Evolutionary conservation across 345 rosid species (phyloP).

Genomic region (Eucalyptus pauciflora): DNA sequence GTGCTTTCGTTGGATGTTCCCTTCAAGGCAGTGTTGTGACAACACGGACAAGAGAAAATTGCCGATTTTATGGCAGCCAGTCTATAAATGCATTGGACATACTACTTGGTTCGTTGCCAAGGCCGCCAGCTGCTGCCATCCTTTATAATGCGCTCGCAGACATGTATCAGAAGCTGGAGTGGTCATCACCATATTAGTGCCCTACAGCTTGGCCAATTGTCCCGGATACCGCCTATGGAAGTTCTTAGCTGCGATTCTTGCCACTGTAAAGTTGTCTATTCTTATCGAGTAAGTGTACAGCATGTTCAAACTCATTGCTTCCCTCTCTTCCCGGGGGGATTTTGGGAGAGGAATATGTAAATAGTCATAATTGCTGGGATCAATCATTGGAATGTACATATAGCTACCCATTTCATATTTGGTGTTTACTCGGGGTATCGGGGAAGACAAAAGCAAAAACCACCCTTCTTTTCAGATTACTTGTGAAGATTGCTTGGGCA

Average conservation of each 20-base stretch:
- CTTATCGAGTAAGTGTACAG: conserved; percentile 3
- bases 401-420: neutral
- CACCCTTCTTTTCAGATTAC: neutral
- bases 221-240: neutral
- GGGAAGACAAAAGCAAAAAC: neutral
- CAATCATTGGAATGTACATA: neutral
- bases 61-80: conserved; percentile 79
- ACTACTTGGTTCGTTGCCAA: conserved; percentile 71
- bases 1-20: conserved; percentile 91
- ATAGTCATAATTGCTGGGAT: neutral
- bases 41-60: conserved; percentile 62
- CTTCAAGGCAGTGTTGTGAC: conserved; percentile 81
- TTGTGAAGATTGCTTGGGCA: neutral
- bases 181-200: conserved; percentile 7
- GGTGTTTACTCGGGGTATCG: neutral
- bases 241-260: neutral
- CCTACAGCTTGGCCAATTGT: neutral
- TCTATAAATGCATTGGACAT: conserved; percentile 62
- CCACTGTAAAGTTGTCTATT: neutral
- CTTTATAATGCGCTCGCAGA: conserved; percentile 72
- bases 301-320: neutral
- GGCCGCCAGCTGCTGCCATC: conserved; percentile 78
- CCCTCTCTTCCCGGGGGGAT: neutral
- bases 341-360: neutral
- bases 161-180: conserved; percentile 46